Percentiles rank a stretch among this genome's conserved stretches.
Conservation (phyloP, 202 grass and related monocot species). For the Eragrostis tef region DNA sequence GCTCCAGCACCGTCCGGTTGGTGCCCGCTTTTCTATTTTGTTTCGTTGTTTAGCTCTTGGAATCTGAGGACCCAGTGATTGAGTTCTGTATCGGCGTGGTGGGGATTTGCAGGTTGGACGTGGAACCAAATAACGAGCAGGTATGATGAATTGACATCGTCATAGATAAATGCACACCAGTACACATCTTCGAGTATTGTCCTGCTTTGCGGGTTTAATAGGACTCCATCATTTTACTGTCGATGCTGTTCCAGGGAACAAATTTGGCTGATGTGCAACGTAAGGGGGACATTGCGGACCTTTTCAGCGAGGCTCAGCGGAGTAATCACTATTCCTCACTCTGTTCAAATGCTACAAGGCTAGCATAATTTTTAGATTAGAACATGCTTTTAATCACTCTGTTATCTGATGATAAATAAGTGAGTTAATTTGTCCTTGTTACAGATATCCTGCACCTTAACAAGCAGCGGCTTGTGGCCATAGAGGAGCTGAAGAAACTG, state of each 20-base stretch:
- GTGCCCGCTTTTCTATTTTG: neutral
- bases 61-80: neutral
- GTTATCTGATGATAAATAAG: neutral
- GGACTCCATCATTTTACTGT: neutral
- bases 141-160: neutral
- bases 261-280: neutral
- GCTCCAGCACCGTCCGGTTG: slow-evolving; percentile 22
- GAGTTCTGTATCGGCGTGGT: neutral
- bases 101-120: slow-evolving; percentile 19
- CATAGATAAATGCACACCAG: neutral
- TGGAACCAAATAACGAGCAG: slow-evolving; percentile 13
- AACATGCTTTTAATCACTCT: neutral
- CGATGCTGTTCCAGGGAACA: slow-evolving; percentile 31
- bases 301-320: slow-evolving; percentile 36
- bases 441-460: slow-evolving; percentile 61
- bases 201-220: neutral
- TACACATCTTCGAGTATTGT: neutral
- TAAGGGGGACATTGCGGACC: slow-evolving; percentile 19
- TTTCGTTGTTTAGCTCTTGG: neutral
- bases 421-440: neutral
- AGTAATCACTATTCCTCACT: slow-evolving; percentile 25
- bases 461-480: slow-evolving; percentile 53
- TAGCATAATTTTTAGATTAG: neutral
- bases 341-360: neutral
- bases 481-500: slow-evolving; percentile 55